Evolutionary conservation across 495 filamentous ascomycete genomes (phyloP).

Genomic region (Trichoderma gamsii): DNA sequence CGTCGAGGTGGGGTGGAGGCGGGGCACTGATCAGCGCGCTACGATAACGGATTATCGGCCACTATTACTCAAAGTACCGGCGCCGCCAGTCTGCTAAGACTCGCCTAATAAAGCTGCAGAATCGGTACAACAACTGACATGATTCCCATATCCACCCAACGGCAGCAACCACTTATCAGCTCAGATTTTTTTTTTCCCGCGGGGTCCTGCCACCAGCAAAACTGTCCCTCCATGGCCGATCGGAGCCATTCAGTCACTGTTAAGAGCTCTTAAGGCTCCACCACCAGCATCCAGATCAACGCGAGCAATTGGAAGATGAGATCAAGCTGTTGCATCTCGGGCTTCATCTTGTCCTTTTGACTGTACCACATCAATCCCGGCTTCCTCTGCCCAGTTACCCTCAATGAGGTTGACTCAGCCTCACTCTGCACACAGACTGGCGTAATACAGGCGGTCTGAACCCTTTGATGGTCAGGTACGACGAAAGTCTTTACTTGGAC

Average conservation of each 20-base stretch:
- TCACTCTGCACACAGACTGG: not conserved
- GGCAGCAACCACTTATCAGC: not conserved
- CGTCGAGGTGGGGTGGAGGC: conserved; percentile 8
- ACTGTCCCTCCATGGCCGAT: conserved; percentile 1
- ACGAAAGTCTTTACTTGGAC: conserved; percentile 81
- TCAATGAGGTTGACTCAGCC: not conserved
- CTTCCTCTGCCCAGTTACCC: not conserved
- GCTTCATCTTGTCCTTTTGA: not conserved
- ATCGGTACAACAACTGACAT: not conserved
- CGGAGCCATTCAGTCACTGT: not conserved
- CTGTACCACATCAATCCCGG: not conserved
- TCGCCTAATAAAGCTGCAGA: not conserved
- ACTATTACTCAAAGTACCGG: not conserved
- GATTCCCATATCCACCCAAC: too few species aligned
- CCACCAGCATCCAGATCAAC: not conserved
- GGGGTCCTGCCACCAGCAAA: conserved; percentile 6
- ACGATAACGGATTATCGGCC: not conserved
- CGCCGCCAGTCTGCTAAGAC: not conserved
- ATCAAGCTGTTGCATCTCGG: not conserved
- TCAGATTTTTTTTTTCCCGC: not conserved
- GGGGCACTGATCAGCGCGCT: not conserved
- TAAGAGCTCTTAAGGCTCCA: not conserved
- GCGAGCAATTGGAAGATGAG: not conserved
- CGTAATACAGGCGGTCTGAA: conserved; percentile 62
- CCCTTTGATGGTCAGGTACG: conserved; percentile 84